These are phyloP conservation scores for Heteromeles arbutifolia DNA, from an alignment of 306 rosid genomes.

Conservation along the genomic window DNA sequence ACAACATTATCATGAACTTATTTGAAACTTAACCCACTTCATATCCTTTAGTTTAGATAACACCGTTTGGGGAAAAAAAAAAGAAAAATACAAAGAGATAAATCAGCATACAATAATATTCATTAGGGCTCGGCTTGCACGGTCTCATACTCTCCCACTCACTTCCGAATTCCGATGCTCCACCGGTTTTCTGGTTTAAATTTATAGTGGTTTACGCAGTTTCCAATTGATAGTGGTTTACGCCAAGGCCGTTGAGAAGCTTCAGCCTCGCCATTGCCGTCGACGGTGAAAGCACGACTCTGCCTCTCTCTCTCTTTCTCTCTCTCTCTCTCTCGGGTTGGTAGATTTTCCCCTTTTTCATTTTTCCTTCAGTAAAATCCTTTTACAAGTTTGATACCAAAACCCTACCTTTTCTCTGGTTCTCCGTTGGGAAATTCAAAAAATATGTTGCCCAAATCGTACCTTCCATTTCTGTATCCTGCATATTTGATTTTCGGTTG, in stretches of 20 bases:
- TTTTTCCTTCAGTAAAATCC: not conserved
- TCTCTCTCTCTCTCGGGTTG: not conserved
- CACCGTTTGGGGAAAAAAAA: fast-evolving
- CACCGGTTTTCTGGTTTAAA: not conserved
- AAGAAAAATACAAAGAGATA: too few relatives aligned
- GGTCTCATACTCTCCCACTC: not conserved
- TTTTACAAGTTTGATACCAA: too few relatives aligned
- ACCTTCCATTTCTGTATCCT: not conserved
- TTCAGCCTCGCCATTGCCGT: not conserved
- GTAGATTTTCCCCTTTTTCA: not conserved
- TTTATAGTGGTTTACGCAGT: not conserved
- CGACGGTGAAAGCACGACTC: too few relatives aligned
- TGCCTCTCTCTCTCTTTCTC: too few relatives aligned
- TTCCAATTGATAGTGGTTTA: not conserved
- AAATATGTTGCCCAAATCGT: not conserved
- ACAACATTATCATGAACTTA: too few relatives aligned
- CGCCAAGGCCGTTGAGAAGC: not conserved
- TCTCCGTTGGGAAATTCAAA: not conserved
- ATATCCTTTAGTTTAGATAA: too few relatives aligned
- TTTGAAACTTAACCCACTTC: too few relatives aligned
- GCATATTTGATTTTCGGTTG: not conserved
- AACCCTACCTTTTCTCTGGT: not conserved
- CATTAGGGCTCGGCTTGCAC: not conserved
- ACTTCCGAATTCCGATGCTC: not conserved
- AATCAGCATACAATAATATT: too few relatives aligned